Evolutionary conservation across 768 basidiomycete species (phyloP), one percentile per base, ranked within the genome.

Genomic region (Leucocoprinus birnbaumii): DNA sequence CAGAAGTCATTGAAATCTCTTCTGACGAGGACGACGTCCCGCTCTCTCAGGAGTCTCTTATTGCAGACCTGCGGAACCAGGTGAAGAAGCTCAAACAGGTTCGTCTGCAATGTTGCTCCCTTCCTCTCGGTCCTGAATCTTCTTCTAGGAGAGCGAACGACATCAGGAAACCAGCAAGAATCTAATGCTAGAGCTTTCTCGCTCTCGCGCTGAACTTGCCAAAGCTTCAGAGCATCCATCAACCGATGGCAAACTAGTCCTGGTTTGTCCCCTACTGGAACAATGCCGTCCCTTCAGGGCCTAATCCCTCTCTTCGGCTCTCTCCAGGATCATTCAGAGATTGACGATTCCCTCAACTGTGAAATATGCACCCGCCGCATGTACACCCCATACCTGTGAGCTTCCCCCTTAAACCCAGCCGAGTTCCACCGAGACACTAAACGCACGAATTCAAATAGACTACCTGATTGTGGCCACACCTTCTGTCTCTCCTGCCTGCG

Each of bases 341-440:
- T 89, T 0, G 80, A 82, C 26, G 86, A 88, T 22, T 62, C 74
- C 44, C 64, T 82, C 11, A 73, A 68, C 40, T 91, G 88, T 62
- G 85, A 85, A 56, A 79, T 91, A 40, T 91, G 88, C 64, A 75
- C 79, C 0, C 56, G 67, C 40, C 76, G 76, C 55, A 82, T 89
- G 80, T 87, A 85, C 84, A 71, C 72, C 7, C 87, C 88, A 0
- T 85, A 80, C 60, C 74, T 78, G 87, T 89, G 60, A 40, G 85
- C 72, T 37, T 7, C 24, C 9, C 40, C 11, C 47, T 16, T 38
- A 38, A 38, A 7, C 8, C 16, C 38, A 38, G 4, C 38, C 9
- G 38, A 13, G 38, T 38, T 31, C 51, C 59, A 52, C 40, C 51
- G 27, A 13, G 13, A 44, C 25, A 26, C 44, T 31, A 53, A 1